These are phyloP conservation scores for Hippophae tibetana DNA, from an alignment of 306 rosid genomes.

Conservation along the genomic window DNA sequence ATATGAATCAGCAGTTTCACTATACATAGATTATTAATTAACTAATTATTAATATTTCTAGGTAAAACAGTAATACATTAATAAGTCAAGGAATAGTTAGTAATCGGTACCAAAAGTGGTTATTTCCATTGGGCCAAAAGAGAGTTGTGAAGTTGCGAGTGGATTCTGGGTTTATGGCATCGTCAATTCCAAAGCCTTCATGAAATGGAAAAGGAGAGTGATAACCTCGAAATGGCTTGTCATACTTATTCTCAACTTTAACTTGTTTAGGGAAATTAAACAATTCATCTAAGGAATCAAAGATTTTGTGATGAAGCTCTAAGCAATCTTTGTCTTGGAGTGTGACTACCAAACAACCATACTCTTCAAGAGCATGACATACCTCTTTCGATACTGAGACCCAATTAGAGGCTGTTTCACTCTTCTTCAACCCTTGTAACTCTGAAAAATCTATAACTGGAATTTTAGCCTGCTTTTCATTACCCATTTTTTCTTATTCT, in stretches of 20 bases:
- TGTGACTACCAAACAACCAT: too few relatives aligned
- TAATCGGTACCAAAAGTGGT: not conserved
- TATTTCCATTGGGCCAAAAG: slow-evolving; percentile 15
- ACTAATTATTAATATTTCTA: too few relatives aligned
- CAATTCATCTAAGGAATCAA: not conserved
- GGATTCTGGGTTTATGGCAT: not conserved
- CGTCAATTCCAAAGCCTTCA: slow-evolving; percentile 13
- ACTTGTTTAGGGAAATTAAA: slow-evolving; percentile 14
- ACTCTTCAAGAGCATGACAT: too few relatives aligned
- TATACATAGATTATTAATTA: not conserved
- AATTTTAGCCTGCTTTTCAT: too few relatives aligned
- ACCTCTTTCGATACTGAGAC: too few relatives aligned
- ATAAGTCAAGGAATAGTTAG: not conserved
- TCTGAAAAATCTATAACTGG: too few relatives aligned
- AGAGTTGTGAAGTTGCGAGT: slow-evolving; percentile 2
- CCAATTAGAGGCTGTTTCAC: too few relatives aligned
- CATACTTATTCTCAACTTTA: slow-evolving; percentile 1
- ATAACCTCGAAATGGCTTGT: slow-evolving; percentile 12
- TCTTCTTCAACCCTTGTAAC: too few relatives aligned
- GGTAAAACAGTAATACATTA: not conserved
- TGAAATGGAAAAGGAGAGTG: slow-evolving; percentile 1
- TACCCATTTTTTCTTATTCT: too few relatives aligned
- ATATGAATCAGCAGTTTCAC: slow-evolving; percentile 6
- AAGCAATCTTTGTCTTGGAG: not conserved
- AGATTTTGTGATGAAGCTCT: slow-evolving; percentile 7